phyloP scores from a whole-genome alignment of 2,329 filamentous ascomycete species.

The Ophiognomonia clavigignenti-juglandacearum region DNA sequence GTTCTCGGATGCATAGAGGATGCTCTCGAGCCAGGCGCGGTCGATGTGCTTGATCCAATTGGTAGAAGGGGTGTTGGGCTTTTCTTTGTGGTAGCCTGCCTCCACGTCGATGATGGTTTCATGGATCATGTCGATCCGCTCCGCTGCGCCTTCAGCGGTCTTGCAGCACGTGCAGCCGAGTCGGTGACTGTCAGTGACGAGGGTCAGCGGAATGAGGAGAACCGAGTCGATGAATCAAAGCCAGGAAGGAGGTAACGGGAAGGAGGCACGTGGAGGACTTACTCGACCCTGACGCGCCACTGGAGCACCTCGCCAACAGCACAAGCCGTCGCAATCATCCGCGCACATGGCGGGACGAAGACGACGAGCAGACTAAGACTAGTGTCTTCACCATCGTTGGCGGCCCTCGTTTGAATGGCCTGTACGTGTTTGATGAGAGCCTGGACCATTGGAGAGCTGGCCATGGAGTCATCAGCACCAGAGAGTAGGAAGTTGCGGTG shows the following conservation, averaged over 20 bases:
- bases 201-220: not conserved
- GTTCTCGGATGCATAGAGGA: not conserved
- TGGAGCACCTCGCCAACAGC: not conserved
- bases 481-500: too few species aligned
- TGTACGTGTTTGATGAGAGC: not conserved
- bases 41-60: conserved; percentile 5
- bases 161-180: conserved; percentile 3
- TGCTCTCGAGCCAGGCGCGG: conserved; percentile 1
- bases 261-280: not conserved
- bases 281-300: conserved; percentile 10
- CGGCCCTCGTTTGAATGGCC: not conserved
- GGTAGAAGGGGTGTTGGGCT: not conserved
- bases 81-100: conserved; percentile 5
- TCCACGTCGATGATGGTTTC: conserved; percentile 5
- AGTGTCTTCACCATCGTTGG: not conserved
- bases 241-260: too few species aligned
- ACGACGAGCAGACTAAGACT: not conserved
- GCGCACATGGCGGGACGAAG: conserved; percentile 8
- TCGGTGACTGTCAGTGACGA: not conserved
- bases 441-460: too few species aligned
- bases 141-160: not conserved
- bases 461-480: too few species aligned
- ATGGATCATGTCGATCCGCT: conserved; percentile 6
- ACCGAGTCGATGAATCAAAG: too few species aligned
- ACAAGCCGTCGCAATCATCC: conserved; percentile 4